Evolutionary conservation across 192 early-diverging fungal genomes (phyloP).

Genomic region (Coemansia sp.): DNA sequence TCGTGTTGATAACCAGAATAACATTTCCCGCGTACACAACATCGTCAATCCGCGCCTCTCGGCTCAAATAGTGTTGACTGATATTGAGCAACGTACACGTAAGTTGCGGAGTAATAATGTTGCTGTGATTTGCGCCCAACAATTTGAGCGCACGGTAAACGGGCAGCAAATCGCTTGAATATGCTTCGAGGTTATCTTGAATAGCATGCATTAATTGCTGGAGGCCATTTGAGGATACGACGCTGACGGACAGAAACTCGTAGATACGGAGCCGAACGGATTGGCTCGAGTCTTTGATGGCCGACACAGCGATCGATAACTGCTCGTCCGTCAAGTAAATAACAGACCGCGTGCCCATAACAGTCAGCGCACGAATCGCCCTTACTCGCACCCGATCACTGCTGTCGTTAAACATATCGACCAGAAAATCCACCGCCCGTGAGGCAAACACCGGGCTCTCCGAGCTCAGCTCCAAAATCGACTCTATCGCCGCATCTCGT

Average conservation of each 20-base stretch:
- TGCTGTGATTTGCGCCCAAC: constrained; percentile 64
- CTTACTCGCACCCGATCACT: constrained; percentile 81
- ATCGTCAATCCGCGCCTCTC: constrained; percentile 71
- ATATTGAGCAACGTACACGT: constrained; percentile 63
- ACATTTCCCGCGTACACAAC: constrained; percentile 67
- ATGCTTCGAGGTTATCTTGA: constrained; percentile 60
- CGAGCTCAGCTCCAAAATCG: constrained; percentile 75
- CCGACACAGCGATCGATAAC: constrained; percentile 67
- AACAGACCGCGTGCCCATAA: constrained; percentile 61
- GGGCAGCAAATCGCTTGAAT: constrained; percentile 66
- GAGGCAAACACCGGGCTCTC: constrained; percentile 68
- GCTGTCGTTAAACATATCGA: constrained; percentile 99
- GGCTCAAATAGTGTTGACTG: constrained; percentile 65
- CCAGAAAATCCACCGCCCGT: constrained; percentile 76
- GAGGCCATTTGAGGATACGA: constrained; percentile 16
- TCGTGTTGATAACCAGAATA: constrained; percentile 79
- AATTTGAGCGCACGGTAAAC: constrained; percentile 67
- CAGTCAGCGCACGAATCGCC: constrained; percentile 70
- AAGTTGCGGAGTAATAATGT: constrained; percentile 36
- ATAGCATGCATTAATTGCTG: constrained; percentile 59
- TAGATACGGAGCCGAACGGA: constrained; percentile 71
- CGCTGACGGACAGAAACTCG: constrained; percentile 65
- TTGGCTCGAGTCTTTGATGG: constrained; percentile 73
- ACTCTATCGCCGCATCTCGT: constrained; percentile 81
- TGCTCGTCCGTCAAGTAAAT: constrained; percentile 72